Base-by-base conservation (phyloP, 1,284 basidiomycete species). In the Exsudoporus floridanus region DNA sequence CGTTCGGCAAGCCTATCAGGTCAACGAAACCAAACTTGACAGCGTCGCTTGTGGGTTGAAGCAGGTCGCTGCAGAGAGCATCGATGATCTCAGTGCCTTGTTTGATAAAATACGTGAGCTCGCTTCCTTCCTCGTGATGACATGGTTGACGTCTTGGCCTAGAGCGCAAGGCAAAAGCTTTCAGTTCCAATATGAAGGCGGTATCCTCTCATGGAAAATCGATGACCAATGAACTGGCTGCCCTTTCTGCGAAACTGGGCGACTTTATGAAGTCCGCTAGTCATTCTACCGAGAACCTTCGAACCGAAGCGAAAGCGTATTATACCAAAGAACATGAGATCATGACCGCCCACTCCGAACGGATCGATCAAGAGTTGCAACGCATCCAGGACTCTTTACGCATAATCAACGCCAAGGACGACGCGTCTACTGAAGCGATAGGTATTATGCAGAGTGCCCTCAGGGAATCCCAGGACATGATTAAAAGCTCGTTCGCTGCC, bases 61-160 rank as follows among this genome's bases (percentile, higher is more conserved):
- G 64, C 74, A 77, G 36, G 80, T 87, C 12, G 84, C 85, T 0
- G 72, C 78, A 19, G 82, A 92, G 58, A 88, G 86, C 59, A 75
- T 91, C 19, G 76, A 74, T 12, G 92, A 97, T 65, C 77, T 95
- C 18, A 77, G 75, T 6, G 82, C 83, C 0, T 72, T 97, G 12
- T 92, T 93, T 59, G 84, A 84, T 49, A 97, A 97, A 73, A 79
- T 97, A 37, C 86, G 91, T 92, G 63, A 60, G 83, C 64, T 38
- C 36, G 23, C n/a, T 52, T 41, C 41, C 47, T 19, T 43, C 25
- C 33, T 33, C 18, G 25, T 30, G 19, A 35, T 49, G 41, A 40
- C 27, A 7, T 48, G 12, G 25, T 55, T 67, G 39, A 67, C 37
- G 44, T 34, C 12, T 18, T 33, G 46, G 28, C 48, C 33, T 62